Percentiles rank a stretch among this genome's conserved stretches.
These are phyloP conservation scores for Puccinia horiana DNA, from an alignment of 1,284 basidiomycete genomes.

Conservation along the genomic window DNA sequence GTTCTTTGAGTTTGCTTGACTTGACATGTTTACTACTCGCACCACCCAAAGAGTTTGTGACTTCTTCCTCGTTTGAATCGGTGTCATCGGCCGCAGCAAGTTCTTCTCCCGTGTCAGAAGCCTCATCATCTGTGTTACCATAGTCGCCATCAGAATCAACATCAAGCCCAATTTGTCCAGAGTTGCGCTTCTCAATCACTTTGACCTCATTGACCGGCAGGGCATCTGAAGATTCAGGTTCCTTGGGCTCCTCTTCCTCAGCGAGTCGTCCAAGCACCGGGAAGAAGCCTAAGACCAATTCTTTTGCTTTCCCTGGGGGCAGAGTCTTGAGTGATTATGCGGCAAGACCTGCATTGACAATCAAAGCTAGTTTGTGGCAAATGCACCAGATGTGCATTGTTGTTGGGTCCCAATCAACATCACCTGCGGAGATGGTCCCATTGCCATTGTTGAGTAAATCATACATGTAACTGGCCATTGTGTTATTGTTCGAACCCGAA, in stretches of 20 bases:
- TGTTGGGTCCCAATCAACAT: neutral
- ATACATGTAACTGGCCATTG: neutral
- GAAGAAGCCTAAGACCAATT: neutral
- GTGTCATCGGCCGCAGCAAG: neutral
- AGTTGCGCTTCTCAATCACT: neutral
- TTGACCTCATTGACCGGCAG: neutral
- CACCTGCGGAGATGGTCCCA: neutral
- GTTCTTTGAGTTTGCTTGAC: neutral
- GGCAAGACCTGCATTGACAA: neutral
- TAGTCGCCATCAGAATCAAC: neutral
- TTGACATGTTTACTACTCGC: neutral
- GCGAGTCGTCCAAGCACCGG: neutral
- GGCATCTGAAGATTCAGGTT: neutral
- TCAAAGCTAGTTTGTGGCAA: too few relatives aligned
- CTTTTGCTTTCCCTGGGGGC: neutral
- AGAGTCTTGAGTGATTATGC: conserved; percentile 3
- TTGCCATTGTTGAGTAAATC: neutral
- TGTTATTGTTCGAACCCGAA: conserved; percentile 9
- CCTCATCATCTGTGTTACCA: conserved; percentile 13
- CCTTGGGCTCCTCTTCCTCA: neutral
- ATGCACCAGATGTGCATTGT: neutral
- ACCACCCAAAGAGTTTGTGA: neutral
- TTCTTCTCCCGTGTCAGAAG: neutral
- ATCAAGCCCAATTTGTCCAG: neutral
- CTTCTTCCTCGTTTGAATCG: neutral